Evolutionary conservation across 257 asterid species (phyloP), one percentile per base, ranked within the genome.

Genomic region (Nicotiana paniculata): DNA sequence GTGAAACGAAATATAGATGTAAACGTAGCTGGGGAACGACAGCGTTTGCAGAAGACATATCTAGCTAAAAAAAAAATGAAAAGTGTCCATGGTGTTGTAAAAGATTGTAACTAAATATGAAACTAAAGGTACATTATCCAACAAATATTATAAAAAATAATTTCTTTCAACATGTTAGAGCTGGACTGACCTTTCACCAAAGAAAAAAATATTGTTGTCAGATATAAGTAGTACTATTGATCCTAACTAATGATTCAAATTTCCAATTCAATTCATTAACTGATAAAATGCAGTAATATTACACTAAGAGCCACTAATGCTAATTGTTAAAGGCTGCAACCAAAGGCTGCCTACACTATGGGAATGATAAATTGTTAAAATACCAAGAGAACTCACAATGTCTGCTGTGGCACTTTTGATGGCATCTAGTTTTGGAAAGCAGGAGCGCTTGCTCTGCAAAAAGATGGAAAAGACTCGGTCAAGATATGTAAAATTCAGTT

Each of bases 331-430:
- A 28, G 30, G 30, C 30, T 28, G 30, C 30, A 28, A 28, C 1
- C 30, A 28, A 28, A 28, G 30, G 30, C 30, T 28, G 30, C 30
- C 30, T 28, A 28, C 30, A 28, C 30, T 28, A 75, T 28, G 9
- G 68, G 77, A 65, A 66, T 9, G 68, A 53, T 65, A 66, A 53
- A 66, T 24, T 24, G 69, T 72, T 37, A 74, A 51, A 51, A 35
- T 0, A 4, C 3, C 30, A 72, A n/a, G 24, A 70, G 62, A 61
- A 88, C 99, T 91, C 91, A 96, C 99, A 77, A 96, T 90, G 85
- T 96, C 99, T 69, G 94, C 97, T 13, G 99, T 92, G 55, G 98
- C 99, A 86, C 91, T 90, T 87, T 92, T 93, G 87, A 96, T 93
- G 55, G 97, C 97, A 80, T 93, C 97, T 79, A 94, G 81, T 81